These are phyloP conservation scores for Aspergillus luchuensis DNA, from an alignment of 2,329 filamentous ascomycete species.

Conservation along the genomic window DNA sequence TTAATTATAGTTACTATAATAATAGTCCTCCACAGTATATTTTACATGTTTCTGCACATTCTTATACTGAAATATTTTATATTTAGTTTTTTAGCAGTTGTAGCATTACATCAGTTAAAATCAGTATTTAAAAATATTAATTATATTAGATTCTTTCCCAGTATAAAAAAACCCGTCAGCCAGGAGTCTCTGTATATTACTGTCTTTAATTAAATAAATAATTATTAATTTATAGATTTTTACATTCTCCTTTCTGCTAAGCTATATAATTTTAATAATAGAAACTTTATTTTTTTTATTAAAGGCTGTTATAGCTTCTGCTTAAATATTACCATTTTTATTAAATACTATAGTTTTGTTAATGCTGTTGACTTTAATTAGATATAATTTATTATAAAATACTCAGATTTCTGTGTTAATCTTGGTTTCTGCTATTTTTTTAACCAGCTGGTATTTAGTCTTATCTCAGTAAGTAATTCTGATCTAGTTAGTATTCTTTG, in stretches of 20 bases:
- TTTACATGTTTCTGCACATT: conserved; percentile 25
- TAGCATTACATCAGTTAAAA: conserved; percentile 31
- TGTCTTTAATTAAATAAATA: conserved; percentile 26
- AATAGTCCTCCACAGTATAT: conserved; percentile 18
- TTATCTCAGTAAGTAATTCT: background rate
- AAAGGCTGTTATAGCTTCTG: conserved; percentile 11
- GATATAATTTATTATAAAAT: conserved; percentile 22
- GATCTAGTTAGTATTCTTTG: conserved; percentile 19
- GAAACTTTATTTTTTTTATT: conserved; percentile 23
- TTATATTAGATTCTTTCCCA: conserved; percentile 23
- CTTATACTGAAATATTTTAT: conserved; percentile 32
- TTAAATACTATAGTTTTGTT: conserved; percentile 19
- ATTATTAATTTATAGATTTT: conserved; percentile 27
- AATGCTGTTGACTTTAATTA: conserved; percentile 23
- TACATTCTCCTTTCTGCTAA: conserved; percentile 25
- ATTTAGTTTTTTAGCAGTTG: conserved; percentile 33
- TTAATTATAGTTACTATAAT: conserved; percentile 19
- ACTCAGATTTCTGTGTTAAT: background rate
- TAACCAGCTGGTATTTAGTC: background rate
- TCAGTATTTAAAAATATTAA: conserved; percentile 23
- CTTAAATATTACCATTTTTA: conserved; percentile 11
- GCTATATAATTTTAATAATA: conserved; percentile 25
- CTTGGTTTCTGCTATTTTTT: background rate
- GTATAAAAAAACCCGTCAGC: conserved; percentile 23
- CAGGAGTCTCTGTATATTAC: conserved; percentile 24